Conservation (phyloP, 2,329 filamentous ascomycete genomes). For the Fusarium hainanense region DNA sequence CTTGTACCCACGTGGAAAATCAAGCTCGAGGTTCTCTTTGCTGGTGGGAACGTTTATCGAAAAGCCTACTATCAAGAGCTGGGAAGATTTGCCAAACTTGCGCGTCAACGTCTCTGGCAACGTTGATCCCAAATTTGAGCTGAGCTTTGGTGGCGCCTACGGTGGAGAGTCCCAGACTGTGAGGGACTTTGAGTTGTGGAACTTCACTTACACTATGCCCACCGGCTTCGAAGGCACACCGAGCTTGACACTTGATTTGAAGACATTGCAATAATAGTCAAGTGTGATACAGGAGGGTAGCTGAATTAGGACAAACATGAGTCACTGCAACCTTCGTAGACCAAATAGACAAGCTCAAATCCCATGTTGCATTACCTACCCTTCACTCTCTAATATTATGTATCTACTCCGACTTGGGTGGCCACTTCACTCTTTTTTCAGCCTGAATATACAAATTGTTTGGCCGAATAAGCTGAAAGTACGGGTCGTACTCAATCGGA, state of each 20-base stretch:
- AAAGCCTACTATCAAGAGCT: slow-evolving; percentile 57
- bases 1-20: slow-evolving; percentile 64
- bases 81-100: slow-evolving; percentile 62
- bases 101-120: slow-evolving; percentile 59
- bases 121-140: slow-evolving; percentile 52
- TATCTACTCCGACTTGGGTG: not conserved
- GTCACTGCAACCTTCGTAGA: too few species aligned
- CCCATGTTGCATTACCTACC: not conserved
- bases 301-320: too few species aligned
- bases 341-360: not conserved
- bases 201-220: slow-evolving; percentile 57
- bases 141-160: slow-evolving; percentile 55
- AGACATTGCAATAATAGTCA: not conserved
- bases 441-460: slow-evolving; percentile 65
- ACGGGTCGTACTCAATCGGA: slow-evolving; percentile 67
- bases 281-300: not conserved
- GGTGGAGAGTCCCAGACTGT: slow-evolving; percentile 32
- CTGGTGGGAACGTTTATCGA: slow-evolving; percentile 60
- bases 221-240: slow-evolving; percentile 25
- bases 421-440: slow-evolving; percentile 46
- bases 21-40: slow-evolving; percentile 61
- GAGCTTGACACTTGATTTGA: slow-evolving; percentile 5
- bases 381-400: rapidly evolving
- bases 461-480: slow-evolving; percentile 68
- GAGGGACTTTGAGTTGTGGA: slow-evolving; percentile 60